Evolutionary conservation across 192 early-diverging fungal species (phyloP).

Genomic region (Radiomyces spectabilis): DNA sequence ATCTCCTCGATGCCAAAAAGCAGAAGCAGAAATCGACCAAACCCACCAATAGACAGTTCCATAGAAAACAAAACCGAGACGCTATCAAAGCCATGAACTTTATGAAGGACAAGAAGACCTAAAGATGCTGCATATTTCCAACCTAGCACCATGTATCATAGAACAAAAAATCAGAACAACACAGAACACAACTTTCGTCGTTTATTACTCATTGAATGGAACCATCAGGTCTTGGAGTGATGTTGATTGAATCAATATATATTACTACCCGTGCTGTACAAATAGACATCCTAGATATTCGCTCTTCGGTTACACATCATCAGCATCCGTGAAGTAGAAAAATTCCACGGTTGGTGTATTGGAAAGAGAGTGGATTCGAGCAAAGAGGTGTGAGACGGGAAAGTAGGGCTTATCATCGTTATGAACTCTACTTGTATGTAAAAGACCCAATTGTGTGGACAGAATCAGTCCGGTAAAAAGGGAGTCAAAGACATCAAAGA

Average conservation of each 20-base stretch:
- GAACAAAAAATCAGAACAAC: not conserved
- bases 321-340: no score
- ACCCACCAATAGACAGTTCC: slow-evolving; percentile 45
- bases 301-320: no score
- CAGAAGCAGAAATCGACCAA: slow-evolving; percentile 38
- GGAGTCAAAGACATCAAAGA: not conserved
- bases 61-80: slow-evolving; percentile 51
- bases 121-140: slow-evolving; percentile 7
- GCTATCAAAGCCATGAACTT: slow-evolving; percentile 66
- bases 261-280: not conserved
- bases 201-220: no score
- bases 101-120: slow-evolving; percentile 71
- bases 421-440: no score
- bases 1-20: slow-evolving; percentile 54
- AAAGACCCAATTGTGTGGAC: no score
- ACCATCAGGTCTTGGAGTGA: no score
- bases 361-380: no score
- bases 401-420: no score
- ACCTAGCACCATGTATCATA: not conserved
- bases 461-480: not conserved
- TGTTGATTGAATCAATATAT: no score
- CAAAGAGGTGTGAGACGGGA: no score
- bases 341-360: no score
- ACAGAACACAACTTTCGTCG: not conserved
- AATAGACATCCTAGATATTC: not conserved